phyloP scores from a whole-genome alignment of 2,329 filamentous ascomycete genomes.

The Aspergillus luchuensis region DNA sequence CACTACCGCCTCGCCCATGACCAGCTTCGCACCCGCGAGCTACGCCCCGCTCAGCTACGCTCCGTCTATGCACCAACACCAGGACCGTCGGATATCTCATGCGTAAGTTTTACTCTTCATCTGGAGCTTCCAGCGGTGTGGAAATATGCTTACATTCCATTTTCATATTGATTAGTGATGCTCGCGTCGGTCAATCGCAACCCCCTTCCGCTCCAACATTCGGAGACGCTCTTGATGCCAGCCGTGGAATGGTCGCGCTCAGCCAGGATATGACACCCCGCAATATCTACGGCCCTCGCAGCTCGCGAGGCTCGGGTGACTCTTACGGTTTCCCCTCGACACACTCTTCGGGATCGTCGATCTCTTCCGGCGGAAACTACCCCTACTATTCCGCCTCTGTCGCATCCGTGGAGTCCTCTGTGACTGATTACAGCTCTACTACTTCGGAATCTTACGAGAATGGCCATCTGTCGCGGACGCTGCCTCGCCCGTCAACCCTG shows the following conservation, averaged over 20 bases:
- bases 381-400: constrained; percentile 85
- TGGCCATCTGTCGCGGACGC: constrained; percentile 70
- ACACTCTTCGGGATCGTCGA: constrained; percentile 90
- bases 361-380: constrained; percentile 79
- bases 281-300: constrained; percentile 77
- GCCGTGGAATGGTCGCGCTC: constrained; percentile 91
- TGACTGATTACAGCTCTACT: constrained; percentile 90
- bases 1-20: constrained; percentile 66
- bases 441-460: constrained; percentile 82
- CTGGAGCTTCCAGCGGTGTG: not conserved
- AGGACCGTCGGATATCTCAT: constrained; percentile 74
- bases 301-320: constrained; percentile 72
- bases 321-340: constrained; percentile 89
- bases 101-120: constrained; percentile 64
- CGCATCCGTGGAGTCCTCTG: constrained; percentile 67
- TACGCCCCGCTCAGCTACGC: constrained; percentile 80
- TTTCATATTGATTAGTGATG: constrained; percentile 30
- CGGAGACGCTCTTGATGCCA: constrained; percentile 87
- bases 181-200: constrained; percentile 42
- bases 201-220: constrained; percentile 67
- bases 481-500: constrained; percentile 74
- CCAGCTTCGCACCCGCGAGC: constrained; percentile 69
- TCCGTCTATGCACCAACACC: constrained; percentile 59
- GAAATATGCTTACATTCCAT: constrained; percentile 19
- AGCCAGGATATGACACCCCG: constrained; percentile 88